A percentile compares a stretch with the other conserved stretches of the same genome.
These are phyloP conservation scores for Fragaria ananassa DNA, from an alignment of 306 rosid genomes.

Conservation along the genomic window DNA sequence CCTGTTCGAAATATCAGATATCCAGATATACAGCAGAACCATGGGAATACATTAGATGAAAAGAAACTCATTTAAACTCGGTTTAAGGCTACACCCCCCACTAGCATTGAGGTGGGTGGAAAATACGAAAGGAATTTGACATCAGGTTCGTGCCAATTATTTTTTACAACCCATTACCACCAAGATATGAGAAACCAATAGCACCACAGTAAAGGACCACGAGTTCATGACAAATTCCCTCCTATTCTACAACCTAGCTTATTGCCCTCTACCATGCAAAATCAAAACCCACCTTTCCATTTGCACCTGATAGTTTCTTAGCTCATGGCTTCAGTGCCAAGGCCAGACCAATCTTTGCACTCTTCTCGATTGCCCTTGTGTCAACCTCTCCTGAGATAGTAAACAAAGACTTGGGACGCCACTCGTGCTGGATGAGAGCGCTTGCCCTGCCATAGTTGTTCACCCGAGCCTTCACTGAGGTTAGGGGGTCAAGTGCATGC, in stretches of 20 bases:
- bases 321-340: conserved; percentile 74
- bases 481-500: conserved; percentile 82
- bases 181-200: conserved; percentile 43
- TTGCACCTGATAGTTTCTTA: conserved; percentile 1
- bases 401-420: conserved; percentile 74
- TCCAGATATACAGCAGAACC: background rate
- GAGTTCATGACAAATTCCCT: conserved; percentile 36
- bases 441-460: conserved; percentile 77
- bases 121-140: conserved; percentile 18
- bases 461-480: conserved; percentile 79
- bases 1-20: background rate
- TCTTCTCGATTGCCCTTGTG: conserved; percentile 74
- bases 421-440: conserved; percentile 84
- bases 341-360: conserved; percentile 89
- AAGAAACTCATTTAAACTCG: background rate
- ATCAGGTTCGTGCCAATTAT: conserved; percentile 49
- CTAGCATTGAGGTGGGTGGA: conserved; percentile 9
- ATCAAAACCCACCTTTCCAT: conserved; percentile 24
- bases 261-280: conserved; percentile 32
- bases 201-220: conserved; percentile 31
- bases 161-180: conserved; percentile 57
- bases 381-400: conserved; percentile 88
- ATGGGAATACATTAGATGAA: too few relatives aligned
- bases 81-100: conserved; percentile 23
- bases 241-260: conserved; percentile 31